These are phyloP conservation scores for Sclerotinia minor DNA, from an alignment of 2,329 filamentous ascomycete species.

Conservation along the genomic window DNA sequence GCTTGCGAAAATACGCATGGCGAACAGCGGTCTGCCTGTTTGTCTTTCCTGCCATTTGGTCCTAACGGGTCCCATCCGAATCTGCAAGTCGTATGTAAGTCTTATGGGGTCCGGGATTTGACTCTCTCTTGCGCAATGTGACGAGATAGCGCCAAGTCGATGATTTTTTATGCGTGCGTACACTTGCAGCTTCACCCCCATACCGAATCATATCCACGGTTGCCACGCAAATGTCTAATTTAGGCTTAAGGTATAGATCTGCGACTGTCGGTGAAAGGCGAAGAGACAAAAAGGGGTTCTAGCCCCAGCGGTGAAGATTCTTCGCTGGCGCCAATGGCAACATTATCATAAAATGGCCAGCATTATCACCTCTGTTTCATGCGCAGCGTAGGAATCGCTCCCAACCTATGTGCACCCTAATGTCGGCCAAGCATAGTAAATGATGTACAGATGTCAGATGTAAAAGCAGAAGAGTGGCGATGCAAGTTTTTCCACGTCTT, in stretches of 20 bases:
- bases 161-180: slow-evolving; percentile 24
- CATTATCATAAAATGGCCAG: slow-evolving; percentile 14
- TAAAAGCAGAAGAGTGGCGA: slow-evolving; percentile 4
- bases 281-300: slow-evolving; percentile 19
- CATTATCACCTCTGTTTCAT: slow-evolving; percentile 4
- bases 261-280: slow-evolving; percentile 22
- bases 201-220: slow-evolving; percentile 17
- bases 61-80: slow-evolving; percentile 23
- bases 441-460: slow-evolving; percentile 5
- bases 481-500: slow-evolving; percentile 9
- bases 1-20: slow-evolving; percentile 21
- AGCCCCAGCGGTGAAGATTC: slow-evolving; percentile 24
- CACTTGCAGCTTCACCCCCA: slow-evolving; percentile 21
- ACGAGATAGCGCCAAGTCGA: slow-evolving; percentile 23
- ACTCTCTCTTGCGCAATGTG: slow-evolving; percentile 27
- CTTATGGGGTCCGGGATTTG: slow-evolving; percentile 18
- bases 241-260: slow-evolving; percentile 6
- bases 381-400: not conserved
- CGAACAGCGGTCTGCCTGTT: slow-evolving; percentile 25
- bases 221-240: slow-evolving; percentile 18
- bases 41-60: slow-evolving; percentile 10
- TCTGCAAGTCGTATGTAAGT: slow-evolving; percentile 22
- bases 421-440: not conserved
- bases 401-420: not conserved
- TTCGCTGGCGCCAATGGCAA: slow-evolving; percentile 18